Evolutionary conservation across 306 rosid species (phyloP).

Genomic region (Elaeagnus macrophylla): DNA sequence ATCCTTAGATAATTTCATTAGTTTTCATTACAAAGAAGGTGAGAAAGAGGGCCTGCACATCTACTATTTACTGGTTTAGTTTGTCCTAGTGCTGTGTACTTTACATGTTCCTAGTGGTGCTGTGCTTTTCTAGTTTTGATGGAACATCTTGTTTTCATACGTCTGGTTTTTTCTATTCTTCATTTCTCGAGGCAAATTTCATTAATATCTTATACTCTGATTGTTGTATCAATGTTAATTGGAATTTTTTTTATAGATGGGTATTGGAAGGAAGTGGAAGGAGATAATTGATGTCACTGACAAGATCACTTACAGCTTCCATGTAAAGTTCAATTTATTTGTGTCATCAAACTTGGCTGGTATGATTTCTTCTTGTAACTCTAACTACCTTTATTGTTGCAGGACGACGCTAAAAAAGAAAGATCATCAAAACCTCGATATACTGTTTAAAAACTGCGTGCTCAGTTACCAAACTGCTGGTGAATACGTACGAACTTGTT

Average conservation of each 20-base stretch:
- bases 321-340: conserved; percentile 38
- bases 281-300: conserved; percentile 66
- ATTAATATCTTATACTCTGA: no score
- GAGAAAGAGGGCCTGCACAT: no score
- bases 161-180: neutral
- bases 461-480: conserved; percentile 1
- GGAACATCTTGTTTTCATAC: no score
- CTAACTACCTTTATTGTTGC: conserved; percentile 31
- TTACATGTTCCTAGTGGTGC: no score
- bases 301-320: conserved; percentile 63
- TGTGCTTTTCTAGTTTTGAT: no score
- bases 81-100: no score
- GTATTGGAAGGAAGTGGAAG: conserved; percentile 98
- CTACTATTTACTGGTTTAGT: no score
- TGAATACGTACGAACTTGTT: neutral
- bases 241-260: conserved; percentile 47
- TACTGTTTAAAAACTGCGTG: conserved; percentile 30
- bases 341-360: neutral
- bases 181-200: no score
- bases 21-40: no score
- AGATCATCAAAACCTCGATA: conserved; percentile 66
- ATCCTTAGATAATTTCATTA: no score
- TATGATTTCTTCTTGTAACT: conserved; percentile 2
- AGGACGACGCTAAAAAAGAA: conserved; percentile 76
- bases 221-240: no score